Base-by-base conservation (phyloP, 306 rosid genomes). In the Luffa acutangula region DNA sequence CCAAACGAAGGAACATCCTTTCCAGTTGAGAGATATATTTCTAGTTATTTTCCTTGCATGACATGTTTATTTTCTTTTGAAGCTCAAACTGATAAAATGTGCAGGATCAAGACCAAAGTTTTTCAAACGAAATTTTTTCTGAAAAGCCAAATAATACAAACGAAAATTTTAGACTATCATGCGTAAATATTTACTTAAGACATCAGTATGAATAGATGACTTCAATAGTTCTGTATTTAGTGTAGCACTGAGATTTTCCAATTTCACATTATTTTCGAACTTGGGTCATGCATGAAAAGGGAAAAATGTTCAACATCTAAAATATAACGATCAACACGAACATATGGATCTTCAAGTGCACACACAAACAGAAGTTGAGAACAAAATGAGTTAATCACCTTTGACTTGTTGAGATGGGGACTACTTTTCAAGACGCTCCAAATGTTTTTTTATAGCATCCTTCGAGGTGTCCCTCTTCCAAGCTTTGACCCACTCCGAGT, bases 401-500 rank as follows among this genome's bases (percentile, higher is more conserved):
- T 89, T 75, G 97, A 88, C 81, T 90, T 89, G 83, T 75, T 86
- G 73, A 90, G 91, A 82, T 88, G 87, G 0, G 97, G 97, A 80
- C 87, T 88, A 77, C 84, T 86, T 91, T 92, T 94, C 87, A 91
- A 87, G 79, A 91, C 94, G 71, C 99, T 95, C 99, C 99, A 95
- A 91, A 90, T 95, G 97, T 80, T 90, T 91, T 82, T 88, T 91
- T 83, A 95, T 85, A 78, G 97, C 97, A 86, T 91, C 94, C 6
- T 39, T 88, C 49, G 99, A 91, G 69, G 97, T 91, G 81, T 91
- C 99, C 78, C 81, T 82, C 87, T 87, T 91, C 99, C 99, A 93
- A 14, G 84, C 97, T 86, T 93, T 89, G 53, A 95, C 97, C 99
- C 99, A 95, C 83, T 95, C 97, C 14, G 97, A 93, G 79, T 95